These are phyloP conservation scores for Alternaria postmessia DNA, from an alignment of 2,329 filamentous ascomycete genomes.

Conservation along the genomic window DNA sequence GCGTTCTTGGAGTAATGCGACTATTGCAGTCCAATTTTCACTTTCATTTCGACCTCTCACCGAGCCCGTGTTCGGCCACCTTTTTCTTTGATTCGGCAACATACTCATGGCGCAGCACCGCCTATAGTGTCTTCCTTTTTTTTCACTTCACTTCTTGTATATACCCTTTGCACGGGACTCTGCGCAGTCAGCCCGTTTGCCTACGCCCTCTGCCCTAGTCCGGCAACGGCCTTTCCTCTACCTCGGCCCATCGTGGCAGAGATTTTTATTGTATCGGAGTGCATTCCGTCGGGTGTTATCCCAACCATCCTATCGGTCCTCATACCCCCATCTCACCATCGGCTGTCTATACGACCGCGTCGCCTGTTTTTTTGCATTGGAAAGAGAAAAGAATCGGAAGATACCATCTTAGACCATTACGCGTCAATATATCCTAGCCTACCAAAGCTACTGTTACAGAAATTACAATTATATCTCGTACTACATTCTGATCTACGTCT, in stretches of 20 bases:
- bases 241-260: background rate
- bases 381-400: conserved; percentile 9
- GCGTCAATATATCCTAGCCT: conserved; percentile 8
- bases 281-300: background rate
- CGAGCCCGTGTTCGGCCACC: background rate
- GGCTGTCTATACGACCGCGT: background rate
- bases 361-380: background rate
- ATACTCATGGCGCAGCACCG: conserved; percentile 11
- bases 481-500: background rate
- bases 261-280: conserved; percentile 4
- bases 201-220: conserved; percentile 8
- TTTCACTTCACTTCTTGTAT: conserved; percentile 20
- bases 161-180: conserved; percentile 12
- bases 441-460: conserved; percentile 1
- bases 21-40: background rate
- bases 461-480: background rate
- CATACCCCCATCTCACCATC: background rate
- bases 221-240: conserved; percentile 1
- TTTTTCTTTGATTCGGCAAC: conserved; percentile 2
- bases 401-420: conserved; percentile 19
- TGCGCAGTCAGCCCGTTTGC: background rate
- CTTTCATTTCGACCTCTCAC: background rate
- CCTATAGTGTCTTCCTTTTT: conserved; percentile 16
- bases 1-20: conserved; percentile 7
- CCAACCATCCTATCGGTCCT: conserved; percentile 1